A percentile compares a stretch with the other conserved stretches of the same genome.
These are phyloP conservation scores for Zizania latifolia DNA, from an alignment of 176 grass and related monocot genomes.

Conservation along the genomic window DNA sequence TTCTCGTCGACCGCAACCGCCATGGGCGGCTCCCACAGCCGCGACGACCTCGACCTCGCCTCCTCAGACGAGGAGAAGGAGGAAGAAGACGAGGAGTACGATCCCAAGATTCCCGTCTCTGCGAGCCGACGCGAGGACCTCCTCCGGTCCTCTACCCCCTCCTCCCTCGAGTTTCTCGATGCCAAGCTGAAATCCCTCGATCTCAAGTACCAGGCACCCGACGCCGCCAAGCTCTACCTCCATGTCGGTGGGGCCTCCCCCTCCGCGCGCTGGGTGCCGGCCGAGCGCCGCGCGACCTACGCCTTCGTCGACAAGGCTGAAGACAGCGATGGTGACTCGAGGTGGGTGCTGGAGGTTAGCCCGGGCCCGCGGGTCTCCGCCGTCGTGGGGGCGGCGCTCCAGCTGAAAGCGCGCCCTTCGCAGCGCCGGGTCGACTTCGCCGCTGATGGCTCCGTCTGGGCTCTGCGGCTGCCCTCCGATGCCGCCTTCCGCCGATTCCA, in stretches of 20 bases:
- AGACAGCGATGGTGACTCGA: not conserved
- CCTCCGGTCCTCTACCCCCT: slow-evolving; percentile 22
- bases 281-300: slow-evolving; percentile 55
- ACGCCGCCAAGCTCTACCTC: slow-evolving; percentile 64
- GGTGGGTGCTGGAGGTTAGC: slow-evolving; percentile 64
- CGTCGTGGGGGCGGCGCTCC: slow-evolving; percentile 46
- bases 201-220: slow-evolving; percentile 49
- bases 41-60: slow-evolving; percentile 73
- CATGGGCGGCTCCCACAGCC: slow-evolving; percentile 86
- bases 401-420: slow-evolving; percentile 71
- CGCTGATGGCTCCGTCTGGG: slow-evolving; percentile 68
- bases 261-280: slow-evolving; percentile 57
- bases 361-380: slow-evolving; percentile 51
- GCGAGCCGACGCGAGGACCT: slow-evolving; percentile 23
- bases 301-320: slow-evolving; percentile 41
- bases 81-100: slow-evolving; percentile 39
- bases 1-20: slow-evolving; percentile 13
- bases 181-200: slow-evolving; percentile 64
- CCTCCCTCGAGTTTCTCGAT: slow-evolving; percentile 56
- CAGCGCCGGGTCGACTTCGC: slow-evolving; percentile 75
- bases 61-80: slow-evolving; percentile 52
- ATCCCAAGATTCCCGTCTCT: slow-evolving; percentile 10
- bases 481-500: slow-evolving; percentile 65
- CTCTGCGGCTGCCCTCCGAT: slow-evolving; percentile 57
- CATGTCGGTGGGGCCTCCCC: slow-evolving; percentile 73